Percentiles rank a stretch among this genome's conserved stretches.
Conservation (phyloP, 495 filamentous ascomycete genomes). For the Jackrogersella multiformis region DNA sequence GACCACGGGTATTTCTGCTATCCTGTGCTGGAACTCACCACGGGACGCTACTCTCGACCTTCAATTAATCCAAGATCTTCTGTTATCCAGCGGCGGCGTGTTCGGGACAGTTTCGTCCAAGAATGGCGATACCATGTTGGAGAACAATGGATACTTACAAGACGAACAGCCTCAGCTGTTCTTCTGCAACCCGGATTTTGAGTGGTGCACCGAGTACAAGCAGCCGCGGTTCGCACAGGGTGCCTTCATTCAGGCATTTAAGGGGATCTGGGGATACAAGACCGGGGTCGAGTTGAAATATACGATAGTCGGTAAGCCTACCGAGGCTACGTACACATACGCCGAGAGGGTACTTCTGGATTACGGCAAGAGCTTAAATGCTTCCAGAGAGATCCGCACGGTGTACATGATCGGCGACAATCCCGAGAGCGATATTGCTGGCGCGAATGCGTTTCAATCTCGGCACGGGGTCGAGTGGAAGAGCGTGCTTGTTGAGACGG, state of each 20-base stretch:
- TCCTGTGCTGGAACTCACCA: conserved; percentile 82
- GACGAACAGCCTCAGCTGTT: conserved; percentile 76
- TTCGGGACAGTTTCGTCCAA: conserved; percentile 70
- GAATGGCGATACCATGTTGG: conserved; percentile 62
- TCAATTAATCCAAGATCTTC: conserved; percentile 73
- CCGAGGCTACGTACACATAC: conserved; percentile 72
- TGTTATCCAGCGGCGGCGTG: conserved; percentile 70
- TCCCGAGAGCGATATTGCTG: conserved; percentile 79
- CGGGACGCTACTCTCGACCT: conserved; percentile 82
- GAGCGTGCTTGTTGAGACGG: conserved; percentile 78
- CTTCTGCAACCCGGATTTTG: conserved; percentile 84
- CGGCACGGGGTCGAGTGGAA: conserved; percentile 70
- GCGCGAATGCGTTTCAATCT: conserved; percentile 75
- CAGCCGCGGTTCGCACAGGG: conserved; percentile 87
- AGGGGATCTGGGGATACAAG: conserved; percentile 71
- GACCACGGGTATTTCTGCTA: conserved; percentile 71
- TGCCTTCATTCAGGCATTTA: conserved; percentile 75
- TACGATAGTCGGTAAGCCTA: conserved; percentile 80
- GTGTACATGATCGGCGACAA: conserved; percentile 93
- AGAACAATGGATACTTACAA: conserved; percentile 74
- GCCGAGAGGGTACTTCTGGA: conserved; percentile 71
- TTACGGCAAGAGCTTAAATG: conserved; percentile 60
- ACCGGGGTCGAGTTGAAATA: conserved; percentile 68
- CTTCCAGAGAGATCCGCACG: conserved; percentile 62
- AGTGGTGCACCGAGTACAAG: conserved; percentile 79